Percentiles rank a stretch among this genome's conserved stretches.
Evolutionary conservation across 2,329 filamentous ascomycete species (phyloP).

Genomic region (Alternaria sp.): DNA sequence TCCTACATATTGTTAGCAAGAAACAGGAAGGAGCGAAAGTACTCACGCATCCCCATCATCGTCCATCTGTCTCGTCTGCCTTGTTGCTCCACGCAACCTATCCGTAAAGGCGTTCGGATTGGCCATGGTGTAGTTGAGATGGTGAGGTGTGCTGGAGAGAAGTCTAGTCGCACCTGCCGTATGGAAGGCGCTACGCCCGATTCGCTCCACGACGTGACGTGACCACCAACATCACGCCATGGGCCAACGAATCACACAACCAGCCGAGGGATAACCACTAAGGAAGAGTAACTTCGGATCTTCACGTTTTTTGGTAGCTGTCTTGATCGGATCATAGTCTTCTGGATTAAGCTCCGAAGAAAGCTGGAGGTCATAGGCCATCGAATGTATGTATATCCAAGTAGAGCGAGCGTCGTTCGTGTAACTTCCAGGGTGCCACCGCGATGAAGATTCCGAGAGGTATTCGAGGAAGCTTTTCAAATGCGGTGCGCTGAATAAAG

Average conservation of each 20-base stretch:
- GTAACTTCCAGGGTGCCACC: neutral
- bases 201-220: too few relatives aligned
- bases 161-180: too few relatives aligned
- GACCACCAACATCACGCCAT: too few relatives aligned
- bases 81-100: too few relatives aligned
- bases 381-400: neutral
- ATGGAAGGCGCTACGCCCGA: too few relatives aligned
- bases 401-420: neutral
- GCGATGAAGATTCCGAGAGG: neutral
- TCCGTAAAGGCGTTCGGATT: too few relatives aligned
- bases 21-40: too few relatives aligned
- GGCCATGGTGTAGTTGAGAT: too few relatives aligned
- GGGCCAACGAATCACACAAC: constrained; percentile 13
- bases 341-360: neutral
- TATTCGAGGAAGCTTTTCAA: neutral
- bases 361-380: neutral
- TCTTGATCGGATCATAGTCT: neutral
- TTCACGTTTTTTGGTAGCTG: neutral
- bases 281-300: neutral
- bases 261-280: neutral
- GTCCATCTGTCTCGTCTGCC: too few relatives aligned
- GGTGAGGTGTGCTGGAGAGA: too few relatives aligned
- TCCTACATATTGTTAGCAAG: too few relatives aligned
- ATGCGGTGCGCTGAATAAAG: neutral
- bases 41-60: too few relatives aligned